Conservation (phyloP, 2,329 filamentous ascomycete species). For the Colletotrichum limetticola region DNA sequence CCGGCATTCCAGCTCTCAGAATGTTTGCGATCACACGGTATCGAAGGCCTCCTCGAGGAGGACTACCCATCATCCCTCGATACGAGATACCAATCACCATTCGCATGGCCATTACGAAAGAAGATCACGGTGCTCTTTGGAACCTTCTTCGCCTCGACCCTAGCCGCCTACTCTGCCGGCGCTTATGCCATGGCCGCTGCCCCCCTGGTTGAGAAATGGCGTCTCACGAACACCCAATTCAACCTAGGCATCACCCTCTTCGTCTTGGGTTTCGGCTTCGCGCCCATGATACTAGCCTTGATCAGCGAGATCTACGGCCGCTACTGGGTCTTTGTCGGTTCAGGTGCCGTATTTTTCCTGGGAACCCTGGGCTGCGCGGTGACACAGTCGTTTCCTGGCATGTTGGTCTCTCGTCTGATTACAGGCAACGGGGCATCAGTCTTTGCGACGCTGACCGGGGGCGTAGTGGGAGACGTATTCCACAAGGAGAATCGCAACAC, state of each 20-base stretch:
- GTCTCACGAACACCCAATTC: constrained; percentile 64
- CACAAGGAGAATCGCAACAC: constrained; percentile 71
- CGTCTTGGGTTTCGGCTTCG: constrained; percentile 71
- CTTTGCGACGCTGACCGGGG: constrained; percentile 61
- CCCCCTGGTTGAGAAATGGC: constrained; percentile 67
- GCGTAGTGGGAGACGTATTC: constrained; percentile 75
- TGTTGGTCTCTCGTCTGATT: constrained; percentile 71
- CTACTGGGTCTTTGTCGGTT: constrained; percentile 44
- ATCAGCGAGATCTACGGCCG: constrained; percentile 69
- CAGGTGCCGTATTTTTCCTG: constrained; percentile 47
- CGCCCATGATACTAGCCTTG: constrained; percentile 76
- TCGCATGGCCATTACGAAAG: constrained; percentile 29
- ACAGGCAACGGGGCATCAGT: constrained; percentile 70
- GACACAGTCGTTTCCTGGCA: constrained; percentile 67
- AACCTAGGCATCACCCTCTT: constrained; percentile 72
- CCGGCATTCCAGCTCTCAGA: neutral
- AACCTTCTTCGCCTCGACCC: constrained; percentile 57
- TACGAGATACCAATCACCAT: constrained; percentile 14
- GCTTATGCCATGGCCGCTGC: constrained; percentile 68
- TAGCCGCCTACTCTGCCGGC: constrained; percentile 74
- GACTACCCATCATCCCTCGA: neutral
- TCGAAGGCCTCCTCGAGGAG: neutral
- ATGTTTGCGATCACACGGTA: neutral
- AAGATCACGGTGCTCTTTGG: constrained; percentile 38
- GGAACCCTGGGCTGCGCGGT: constrained; percentile 66